Base-by-base conservation (phyloP, 106 monocot species). In the Allium fistulosum region DNA sequence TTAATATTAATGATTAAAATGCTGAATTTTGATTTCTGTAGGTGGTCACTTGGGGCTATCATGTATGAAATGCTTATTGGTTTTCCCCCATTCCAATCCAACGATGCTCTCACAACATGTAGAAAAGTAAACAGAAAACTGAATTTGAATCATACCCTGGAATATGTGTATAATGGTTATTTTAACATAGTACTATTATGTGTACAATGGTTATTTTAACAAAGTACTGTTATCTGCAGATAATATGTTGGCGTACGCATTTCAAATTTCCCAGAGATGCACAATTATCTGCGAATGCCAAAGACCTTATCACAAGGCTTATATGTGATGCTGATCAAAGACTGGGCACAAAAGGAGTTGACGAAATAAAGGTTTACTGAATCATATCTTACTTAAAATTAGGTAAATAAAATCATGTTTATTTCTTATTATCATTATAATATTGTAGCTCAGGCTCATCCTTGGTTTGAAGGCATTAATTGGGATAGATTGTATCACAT, bases 241-340 rank as follows among this genome's bases (percentile, higher is more conserved):
- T 94, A 75, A 83, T 94, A 58, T 83, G 84, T 50, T 94, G 93
- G 93, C 83, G 84, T 69, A 72, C 81, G 59, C 79, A 89, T 73
- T 77, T 94, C 58, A 84, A 78, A 70, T 94, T 94, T 69, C 86
- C 89, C 27, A 86, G 83, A 69, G 86, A 82, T 10, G 56, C 77
- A 57, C 70, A 66, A 51, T 28, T 87, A 61, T 75, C 86, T 28
- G 71, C 60, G 68, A 86, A 94, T 63, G 89, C 93, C 69, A 86
- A 72, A 59, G 86, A 94, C 84, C 86, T 94, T 58, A 94, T 94
- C 49, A 79, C 77, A 68, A 81, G 84, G 74, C 77, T 94, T 52
- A 68, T 94, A 26, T 94, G 93, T 70, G 81, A 94, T 72, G 93
- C 84, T 69, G 86, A 89, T 9, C 83, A 82, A 57, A 83, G 93